Conservation (phyloP, 139 green algal genomes). For the Diplosphaera chodatii region DNA sequence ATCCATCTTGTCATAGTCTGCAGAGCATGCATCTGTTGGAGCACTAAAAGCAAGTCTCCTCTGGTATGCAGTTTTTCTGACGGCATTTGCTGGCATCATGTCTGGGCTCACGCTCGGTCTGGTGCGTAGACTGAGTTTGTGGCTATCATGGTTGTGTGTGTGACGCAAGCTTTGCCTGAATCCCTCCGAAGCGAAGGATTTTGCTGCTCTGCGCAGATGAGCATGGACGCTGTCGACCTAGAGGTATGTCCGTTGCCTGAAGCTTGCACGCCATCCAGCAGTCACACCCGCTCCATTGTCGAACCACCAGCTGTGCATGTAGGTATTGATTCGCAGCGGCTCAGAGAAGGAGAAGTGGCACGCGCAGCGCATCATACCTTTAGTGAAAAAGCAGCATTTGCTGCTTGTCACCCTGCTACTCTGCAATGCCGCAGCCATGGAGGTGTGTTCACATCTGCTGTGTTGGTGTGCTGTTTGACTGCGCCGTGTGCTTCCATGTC, state of each 20-base stretch:
- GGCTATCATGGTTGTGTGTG: too few species aligned
- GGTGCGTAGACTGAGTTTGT: too few species aligned
- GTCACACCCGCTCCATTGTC: too few species aligned
- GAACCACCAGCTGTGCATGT: background rate
- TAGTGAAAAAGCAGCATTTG: constrained; percentile 40
- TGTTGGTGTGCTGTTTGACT: too few species aligned
- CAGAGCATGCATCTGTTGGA: too few species aligned
- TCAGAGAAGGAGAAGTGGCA: constrained; percentile 23
- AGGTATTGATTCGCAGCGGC: constrained; percentile 42
- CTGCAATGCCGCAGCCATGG: constrained; percentile 46
- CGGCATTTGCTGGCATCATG: constrained; percentile 57
- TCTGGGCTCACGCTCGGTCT: constrained; percentile 65
- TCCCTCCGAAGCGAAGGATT: too few species aligned
- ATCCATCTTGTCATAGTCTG: too few species aligned
- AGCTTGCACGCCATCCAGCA: background rate
- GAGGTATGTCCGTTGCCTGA: constrained; percentile 25
- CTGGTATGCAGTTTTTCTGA: constrained; percentile 18
- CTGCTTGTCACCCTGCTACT: constrained; percentile 60
- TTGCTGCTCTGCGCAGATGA: constrained; percentile 27
- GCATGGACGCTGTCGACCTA: constrained; percentile 50
- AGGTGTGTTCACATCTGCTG: constrained; percentile 16
- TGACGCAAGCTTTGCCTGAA: too few species aligned
- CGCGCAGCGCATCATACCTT: constrained; percentile 25
- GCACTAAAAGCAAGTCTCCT: constrained; percentile 21
- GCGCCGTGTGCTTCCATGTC: too few species aligned